A percentile compares a stretch with the other conserved stretches of the same genome.
phyloP scores from a whole-genome alignment of 345 rosid species.

The Eutrema heterophyllum region DNA sequence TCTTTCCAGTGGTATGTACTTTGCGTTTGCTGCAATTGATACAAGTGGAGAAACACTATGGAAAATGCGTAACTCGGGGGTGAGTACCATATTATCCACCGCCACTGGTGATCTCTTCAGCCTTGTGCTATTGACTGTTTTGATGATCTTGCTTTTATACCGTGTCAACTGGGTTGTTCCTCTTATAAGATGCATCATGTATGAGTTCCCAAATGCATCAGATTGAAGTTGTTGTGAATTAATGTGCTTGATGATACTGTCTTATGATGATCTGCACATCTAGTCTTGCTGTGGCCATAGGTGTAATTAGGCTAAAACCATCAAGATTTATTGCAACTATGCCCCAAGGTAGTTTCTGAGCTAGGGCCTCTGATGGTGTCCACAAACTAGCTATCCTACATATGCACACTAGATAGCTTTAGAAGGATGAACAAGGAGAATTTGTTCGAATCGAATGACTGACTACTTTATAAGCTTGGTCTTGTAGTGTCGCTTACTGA shows the following conservation, averaged over 20 bases:
- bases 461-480: background rate
- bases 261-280: background rate
- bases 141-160: background rate
- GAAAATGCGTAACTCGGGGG: slow-evolving; percentile 33
- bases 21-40: slow-evolving; percentile 23
- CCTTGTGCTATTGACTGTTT: background rate
- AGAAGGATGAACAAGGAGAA: background rate
- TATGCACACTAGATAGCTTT: slow-evolving; percentile 1
- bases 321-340: background rate
- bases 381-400: background rate
- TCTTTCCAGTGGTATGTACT: slow-evolving; percentile 11
- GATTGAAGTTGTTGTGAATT: background rate
- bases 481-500: background rate
- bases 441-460: background rate
- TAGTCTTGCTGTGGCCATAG: background rate
- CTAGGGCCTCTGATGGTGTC: background rate
- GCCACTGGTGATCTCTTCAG: background rate
- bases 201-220: background rate
- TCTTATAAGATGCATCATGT: no score
- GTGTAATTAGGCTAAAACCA: background rate
- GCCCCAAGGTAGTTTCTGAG: background rate
- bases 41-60: slow-evolving; percentile 32
- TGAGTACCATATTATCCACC: background rate
- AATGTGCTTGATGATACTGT: background rate
- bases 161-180: background rate